Evolutionary conservation across 306 rosid genomes (phyloP).

Genomic region (Cucurbita pepo): DNA sequence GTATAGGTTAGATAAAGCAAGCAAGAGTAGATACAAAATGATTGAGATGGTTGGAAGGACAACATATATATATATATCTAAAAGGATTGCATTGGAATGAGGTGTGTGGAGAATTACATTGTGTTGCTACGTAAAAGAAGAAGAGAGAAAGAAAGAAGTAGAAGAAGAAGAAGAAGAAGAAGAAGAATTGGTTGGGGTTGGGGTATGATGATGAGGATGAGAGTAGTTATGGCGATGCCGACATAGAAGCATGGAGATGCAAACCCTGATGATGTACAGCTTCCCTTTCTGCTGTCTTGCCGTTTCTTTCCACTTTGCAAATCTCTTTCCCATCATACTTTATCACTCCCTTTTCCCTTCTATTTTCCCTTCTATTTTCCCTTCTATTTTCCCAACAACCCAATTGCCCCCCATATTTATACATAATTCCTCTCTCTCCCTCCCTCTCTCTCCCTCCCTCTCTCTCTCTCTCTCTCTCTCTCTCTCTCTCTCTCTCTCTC

Average conservation of each 20-base stretch:
- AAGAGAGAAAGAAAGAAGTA: background rate
- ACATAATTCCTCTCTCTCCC: background rate
- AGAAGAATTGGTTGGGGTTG: background rate
- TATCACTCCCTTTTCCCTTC: background rate
- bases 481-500: too few species aligned
- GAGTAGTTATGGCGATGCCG: conserved; percentile 55
- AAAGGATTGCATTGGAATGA: background rate
- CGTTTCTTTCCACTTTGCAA: conserved; percentile 55
- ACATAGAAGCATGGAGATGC: conserved; percentile 75
- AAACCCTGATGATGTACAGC: conserved; percentile 59
- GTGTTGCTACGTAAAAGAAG: background rate
- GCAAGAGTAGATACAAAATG: too few species aligned
- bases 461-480: background rate
- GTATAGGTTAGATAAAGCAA: too few species aligned
- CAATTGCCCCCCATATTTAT: background rate
- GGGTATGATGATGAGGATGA: background rate
- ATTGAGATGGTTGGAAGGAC: too few species aligned
- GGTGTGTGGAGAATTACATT: background rate
- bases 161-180: background rate
- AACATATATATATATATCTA: background rate
- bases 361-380: background rate
- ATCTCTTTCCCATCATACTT: conserved; percentile 26
- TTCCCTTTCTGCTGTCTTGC: conserved; percentile 65
- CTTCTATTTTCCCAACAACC: background rate
- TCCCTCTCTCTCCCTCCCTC: background rate